These are phyloP conservation scores for Pyrenopolyporus hunteri DNA, from an alignment of 495 filamentous ascomycete species.

Conservation along the genomic window DNA sequence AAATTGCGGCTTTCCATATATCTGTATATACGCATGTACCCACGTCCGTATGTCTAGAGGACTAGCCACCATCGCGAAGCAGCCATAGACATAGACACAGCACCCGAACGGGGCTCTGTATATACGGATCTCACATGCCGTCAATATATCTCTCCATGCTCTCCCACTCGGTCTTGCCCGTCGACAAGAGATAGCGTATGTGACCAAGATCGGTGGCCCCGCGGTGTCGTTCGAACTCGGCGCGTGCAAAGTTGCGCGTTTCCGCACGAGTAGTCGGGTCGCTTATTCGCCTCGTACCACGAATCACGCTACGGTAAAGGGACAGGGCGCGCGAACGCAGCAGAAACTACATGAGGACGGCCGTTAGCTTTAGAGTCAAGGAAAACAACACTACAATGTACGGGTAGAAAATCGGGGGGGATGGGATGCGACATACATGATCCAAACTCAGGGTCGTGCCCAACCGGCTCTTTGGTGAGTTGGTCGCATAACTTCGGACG, in stretches of 20 bases:
- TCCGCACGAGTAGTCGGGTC: constrained; percentile 65
- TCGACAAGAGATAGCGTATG: constrained; percentile 62
- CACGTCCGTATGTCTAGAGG: not conserved
- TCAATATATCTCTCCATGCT: constrained; percentile 64
- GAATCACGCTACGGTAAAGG: constrained; percentile 64
- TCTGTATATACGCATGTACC: not conserved
- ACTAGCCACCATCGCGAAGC: not conserved
- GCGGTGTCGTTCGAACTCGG: constrained; percentile 77
- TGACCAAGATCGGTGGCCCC: constrained; percentile 69
- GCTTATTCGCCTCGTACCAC: constrained; percentile 54
- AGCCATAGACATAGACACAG: constrained; percentile 13
- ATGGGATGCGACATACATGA: constrained; percentile 48
- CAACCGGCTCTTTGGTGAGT: constrained; percentile 41
- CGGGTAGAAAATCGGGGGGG: not conserved
- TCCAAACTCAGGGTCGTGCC: constrained; percentile 53
- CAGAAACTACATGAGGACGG: constrained; percentile 57
- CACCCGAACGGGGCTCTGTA: not conserved
- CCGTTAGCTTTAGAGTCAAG: constrained; percentile 15
- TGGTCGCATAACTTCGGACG: constrained; percentile 52
- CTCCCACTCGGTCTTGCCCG: constrained; percentile 65
- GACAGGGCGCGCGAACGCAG: constrained; percentile 60
- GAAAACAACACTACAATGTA: not conserved
- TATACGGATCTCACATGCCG: constrained; percentile 47
- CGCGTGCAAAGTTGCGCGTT: constrained; percentile 71
- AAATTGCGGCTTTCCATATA: not conserved